Evolutionary conservation across 176 grass and related monocot genomes (phyloP), one percentile per base, ranked within the genome.

Genomic region (Oryza brachyantha): DNA sequence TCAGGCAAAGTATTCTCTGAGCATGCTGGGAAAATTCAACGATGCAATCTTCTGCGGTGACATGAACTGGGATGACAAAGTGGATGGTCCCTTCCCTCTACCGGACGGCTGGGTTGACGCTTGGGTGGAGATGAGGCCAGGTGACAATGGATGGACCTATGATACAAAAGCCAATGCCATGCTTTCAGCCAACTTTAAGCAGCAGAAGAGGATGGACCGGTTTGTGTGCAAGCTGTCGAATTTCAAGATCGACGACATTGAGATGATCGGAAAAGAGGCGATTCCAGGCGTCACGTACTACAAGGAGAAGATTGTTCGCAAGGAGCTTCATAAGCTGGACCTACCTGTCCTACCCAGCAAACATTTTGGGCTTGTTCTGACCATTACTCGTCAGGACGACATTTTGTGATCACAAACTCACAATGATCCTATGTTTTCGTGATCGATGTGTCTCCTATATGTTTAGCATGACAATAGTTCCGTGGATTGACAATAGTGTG

Each of bases 21-120:
- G 75, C 42, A 83, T 85, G 78, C 58, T 94, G 42, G 80, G 79
- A 68, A 7, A 17, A 57, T 76, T 24, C 13, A 45, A 19, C 34
- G 88, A 98, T 74, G 73, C 74, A 19, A 92, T 98, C 80, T 84
- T 98, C 58, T 88, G 85, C 0, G 95, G 95, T 5, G 92, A 98
- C 82, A 94, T 94, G 95, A 94, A 98, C 63, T 98, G 92, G 95
- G 90, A 94, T n/a, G 90, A 98, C 76, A 91, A 92, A 81, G 32
- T 61, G 21, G 94, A 97, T 4, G 89, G 94, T 7, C 61, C 72
- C 3, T 93, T 91, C 70, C 95, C 92, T n/a, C 62, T 90, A 28
- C 86, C 9, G 0, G 69, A 88, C 7, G 89, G 83, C n/a, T 94
- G 95, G 95, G 35, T 68, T 52, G 95, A 98, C 43, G 73, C 85